These are phyloP conservation scores for Celoporthe dispersa DNA, from an alignment of 2,329 filamentous ascomycete genomes.

Conservation along the genomic window DNA sequence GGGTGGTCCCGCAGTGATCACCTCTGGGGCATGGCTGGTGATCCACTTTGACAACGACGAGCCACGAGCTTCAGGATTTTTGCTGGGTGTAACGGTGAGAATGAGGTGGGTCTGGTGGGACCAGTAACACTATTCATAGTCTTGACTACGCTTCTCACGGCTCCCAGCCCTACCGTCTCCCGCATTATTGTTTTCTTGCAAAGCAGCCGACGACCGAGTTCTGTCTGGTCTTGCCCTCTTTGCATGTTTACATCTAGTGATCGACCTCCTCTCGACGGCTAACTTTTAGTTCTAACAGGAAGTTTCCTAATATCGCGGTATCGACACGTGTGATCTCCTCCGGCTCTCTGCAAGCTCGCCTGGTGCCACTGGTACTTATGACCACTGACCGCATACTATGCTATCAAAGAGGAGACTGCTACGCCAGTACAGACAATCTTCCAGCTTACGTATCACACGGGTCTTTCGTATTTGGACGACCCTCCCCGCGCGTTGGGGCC, in stretches of 20 bases:
- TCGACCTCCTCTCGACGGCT: neutral
- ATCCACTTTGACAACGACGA: neutral
- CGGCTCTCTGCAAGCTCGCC: neutral
- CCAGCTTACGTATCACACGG: neutral
- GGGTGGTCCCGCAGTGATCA: neutral
- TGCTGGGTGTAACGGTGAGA: neutral
- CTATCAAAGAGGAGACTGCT: neutral
- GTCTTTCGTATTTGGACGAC: neutral
- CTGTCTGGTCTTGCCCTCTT: neutral
- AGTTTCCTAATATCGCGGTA: neutral
- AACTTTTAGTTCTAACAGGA: neutral
- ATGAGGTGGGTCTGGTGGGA: constrained; percentile 1
- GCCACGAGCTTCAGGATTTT: neutral
- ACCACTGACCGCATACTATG: neutral
- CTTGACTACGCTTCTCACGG: neutral
- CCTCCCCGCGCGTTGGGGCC: neutral
- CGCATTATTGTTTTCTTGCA: neutral
- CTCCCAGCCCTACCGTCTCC: neutral
- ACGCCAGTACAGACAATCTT: neutral
- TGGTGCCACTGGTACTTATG: neutral
- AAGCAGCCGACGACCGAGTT: neutral
- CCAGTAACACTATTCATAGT: neutral
- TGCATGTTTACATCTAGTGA: neutral
- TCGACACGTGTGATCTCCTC: neutral
- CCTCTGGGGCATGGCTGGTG: neutral